These are phyloP conservation scores for Mycena amicta DNA, from an alignment of 768 basidiomycete species.

Conservation along the genomic window DNA sequence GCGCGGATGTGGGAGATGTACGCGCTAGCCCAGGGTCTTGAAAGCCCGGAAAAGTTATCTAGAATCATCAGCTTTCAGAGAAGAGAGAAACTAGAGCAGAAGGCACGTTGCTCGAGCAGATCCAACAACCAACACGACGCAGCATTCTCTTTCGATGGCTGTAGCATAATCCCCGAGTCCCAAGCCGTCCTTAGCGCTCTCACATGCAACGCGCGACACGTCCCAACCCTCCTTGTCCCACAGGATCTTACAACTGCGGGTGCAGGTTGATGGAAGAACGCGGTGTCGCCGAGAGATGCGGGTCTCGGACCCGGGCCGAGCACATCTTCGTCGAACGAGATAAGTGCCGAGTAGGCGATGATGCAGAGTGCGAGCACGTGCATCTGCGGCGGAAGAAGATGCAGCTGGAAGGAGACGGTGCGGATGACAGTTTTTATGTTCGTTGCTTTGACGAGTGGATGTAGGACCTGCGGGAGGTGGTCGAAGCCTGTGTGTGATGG, in stretches of 20 bases:
- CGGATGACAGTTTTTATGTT: background rate
- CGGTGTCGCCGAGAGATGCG: background rate
- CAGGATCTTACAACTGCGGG: background rate
- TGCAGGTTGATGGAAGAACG: background rate
- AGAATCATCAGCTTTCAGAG: background rate
- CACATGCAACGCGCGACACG: background rate
- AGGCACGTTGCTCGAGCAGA: conserved; percentile 10
- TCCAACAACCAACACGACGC: conserved; percentile 14
- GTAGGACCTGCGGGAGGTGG: background rate
- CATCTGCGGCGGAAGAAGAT: background rate
- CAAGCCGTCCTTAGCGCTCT: conserved; percentile 10
- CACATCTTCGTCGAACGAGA: conserved; percentile 6
- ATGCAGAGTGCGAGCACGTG: background rate
- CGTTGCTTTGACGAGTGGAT: conserved; percentile 1
- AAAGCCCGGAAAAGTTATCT: conserved; percentile 1
- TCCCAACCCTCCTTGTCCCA: background rate
- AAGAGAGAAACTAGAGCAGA: background rate
- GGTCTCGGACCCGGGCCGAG: conserved; percentile 11
- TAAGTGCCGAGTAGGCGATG: conserved; percentile 4
- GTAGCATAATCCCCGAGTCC: conserved; percentile 9
- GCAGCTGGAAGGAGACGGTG: background rate
- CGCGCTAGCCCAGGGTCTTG: conserved; percentile 11
- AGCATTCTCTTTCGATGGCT: conserved; percentile 10
- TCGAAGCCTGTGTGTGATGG: background rate
- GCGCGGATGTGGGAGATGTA: conserved; percentile 8